A percentile compares a stretch with the other conserved stretches of the same genome.
These are phyloP conservation scores for Strigomonas culicis DNA, from an alignment of 208 protist species.

Conservation along the genomic window DNA sequence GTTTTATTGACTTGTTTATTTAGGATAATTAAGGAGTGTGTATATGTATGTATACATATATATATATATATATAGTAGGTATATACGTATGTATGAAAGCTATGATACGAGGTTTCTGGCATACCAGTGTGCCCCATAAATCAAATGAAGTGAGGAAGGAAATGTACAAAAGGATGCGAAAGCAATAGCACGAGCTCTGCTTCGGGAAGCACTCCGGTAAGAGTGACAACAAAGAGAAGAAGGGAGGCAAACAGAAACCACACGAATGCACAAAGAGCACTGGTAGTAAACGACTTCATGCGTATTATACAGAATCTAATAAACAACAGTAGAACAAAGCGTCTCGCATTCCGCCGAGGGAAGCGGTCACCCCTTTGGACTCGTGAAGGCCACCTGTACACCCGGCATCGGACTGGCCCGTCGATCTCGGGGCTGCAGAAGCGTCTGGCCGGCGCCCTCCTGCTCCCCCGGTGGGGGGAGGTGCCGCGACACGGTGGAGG, in stretches of 20 bases:
- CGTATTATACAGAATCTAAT: too few relatives aligned
- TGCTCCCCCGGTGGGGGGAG: too few relatives aligned
- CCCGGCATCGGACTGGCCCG: not conserved
- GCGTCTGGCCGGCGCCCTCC: not conserved
- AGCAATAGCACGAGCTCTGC: not conserved
- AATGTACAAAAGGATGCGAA: not conserved
- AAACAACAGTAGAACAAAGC: too few relatives aligned
- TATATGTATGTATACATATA: too few relatives aligned
- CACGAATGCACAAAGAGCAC: not conserved
- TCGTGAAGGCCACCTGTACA: not conserved
- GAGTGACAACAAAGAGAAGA: not conserved
- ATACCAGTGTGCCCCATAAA: too few relatives aligned
- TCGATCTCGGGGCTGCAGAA: too few relatives aligned
- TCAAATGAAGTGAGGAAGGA: too few relatives aligned
- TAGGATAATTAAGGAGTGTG: too few relatives aligned
- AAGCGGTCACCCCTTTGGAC: not conserved
- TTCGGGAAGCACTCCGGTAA: not conserved
- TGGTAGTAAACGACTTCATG: not conserved
- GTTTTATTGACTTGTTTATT: too few relatives aligned
- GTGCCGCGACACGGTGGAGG: not conserved
- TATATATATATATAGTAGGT: too few relatives aligned
- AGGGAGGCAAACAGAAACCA: not conserved
- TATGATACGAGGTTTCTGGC: too few relatives aligned
- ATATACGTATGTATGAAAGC: too few relatives aligned
- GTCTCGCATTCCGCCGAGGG: not conserved